Base-by-base conservation (phyloP, 2,329 filamentous ascomycete genomes). In the Ceratocystis huliohia region DNA sequence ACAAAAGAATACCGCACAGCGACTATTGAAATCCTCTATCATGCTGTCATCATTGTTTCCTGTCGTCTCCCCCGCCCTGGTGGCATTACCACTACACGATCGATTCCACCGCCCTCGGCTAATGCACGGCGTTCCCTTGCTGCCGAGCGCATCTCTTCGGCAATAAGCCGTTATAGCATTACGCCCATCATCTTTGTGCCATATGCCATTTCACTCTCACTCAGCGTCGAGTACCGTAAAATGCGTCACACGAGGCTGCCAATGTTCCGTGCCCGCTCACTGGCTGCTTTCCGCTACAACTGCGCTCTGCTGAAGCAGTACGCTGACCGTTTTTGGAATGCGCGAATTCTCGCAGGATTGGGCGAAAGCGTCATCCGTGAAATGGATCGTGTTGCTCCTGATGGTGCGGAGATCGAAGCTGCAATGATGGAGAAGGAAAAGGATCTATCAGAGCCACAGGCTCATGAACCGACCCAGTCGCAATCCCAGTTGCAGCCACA, bases 21-120 rank as follows among this genome's bases (percentile, higher is more conserved):
- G 6, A 85, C 84, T 0, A 78, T 87, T 5, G 84, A 87, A 69
- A 79, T 82, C 0, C 80, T 87, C 17, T 87, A 87, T 70, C 83
- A 87, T 70, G 82, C 84, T 2, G 81, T 87, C 5, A 81, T 83
- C 45, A 85, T 87, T 7, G 74, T 87, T 1, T 86, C 84, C 0
- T 85, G 82, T 63, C 79, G 84, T n/a, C 77, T 81, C 4, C 76
- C 80, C 2, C 73, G 78, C 10, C 75, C 75, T 10, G 74, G 78
- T 56, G 75, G 75, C 22, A 68, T 73, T 41, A 73, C 75, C 1
- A 76, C 74, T 53, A 77, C 75, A 44, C 76, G 74, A 30, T 80
- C 75, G 4, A 77, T 75, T 50, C 82, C 73, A 61, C 79, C 74
- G 15, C 78, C 77, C 28, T 79, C 76, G 44, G 81, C 78, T 30